Percentiles rank a stretch among this genome's conserved stretches.
Evolutionary conservation across 257 asterid genomes (phyloP).

Genomic region (Gentiana dahurica): DNA sequence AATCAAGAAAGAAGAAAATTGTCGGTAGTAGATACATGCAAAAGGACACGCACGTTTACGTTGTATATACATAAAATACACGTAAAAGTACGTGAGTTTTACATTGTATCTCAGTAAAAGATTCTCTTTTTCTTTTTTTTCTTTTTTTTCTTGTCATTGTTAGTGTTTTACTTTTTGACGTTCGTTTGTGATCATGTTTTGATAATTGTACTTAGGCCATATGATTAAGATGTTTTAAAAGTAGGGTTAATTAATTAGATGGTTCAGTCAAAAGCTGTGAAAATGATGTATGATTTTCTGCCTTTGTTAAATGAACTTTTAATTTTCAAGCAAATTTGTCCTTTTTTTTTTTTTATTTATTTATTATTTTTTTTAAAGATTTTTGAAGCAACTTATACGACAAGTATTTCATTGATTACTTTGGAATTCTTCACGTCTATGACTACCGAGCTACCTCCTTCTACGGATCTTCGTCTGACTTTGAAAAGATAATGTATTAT

Average conservation of each 20-base stretch:
- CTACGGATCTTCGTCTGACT: neutral
- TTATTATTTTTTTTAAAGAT: no score
- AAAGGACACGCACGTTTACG: no score
- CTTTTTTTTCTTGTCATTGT: neutral
- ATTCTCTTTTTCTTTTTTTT: conserved; percentile 7
- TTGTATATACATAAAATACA: no score
- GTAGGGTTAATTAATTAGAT: conserved; percentile 23
- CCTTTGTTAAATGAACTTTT: conserved; percentile 41
- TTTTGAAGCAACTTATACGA: conserved; percentile 13
- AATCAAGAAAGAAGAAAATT: neutral
- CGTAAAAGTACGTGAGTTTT: no score
- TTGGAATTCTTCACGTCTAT: neutral
- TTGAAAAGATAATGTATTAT: no score
- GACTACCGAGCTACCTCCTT: neutral
- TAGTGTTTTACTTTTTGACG: neutral
- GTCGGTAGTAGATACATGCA: neutral
- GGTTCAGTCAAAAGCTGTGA: conserved; percentile 30
- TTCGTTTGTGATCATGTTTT: conserved; percentile 33
- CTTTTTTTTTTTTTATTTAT: no score
- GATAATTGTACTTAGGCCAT: conserved; percentile 36
- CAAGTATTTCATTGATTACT: conserved; percentile 3
- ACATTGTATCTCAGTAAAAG: conserved; percentile 12
- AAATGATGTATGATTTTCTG: conserved; percentile 44
- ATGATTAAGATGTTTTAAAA: conserved; percentile 20
- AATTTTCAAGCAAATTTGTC: conserved; percentile 13